These are phyloP conservation scores for Aegilops bicornis DNA, from an alignment of 176 grass and related monocot species.

Conservation along the genomic window DNA sequence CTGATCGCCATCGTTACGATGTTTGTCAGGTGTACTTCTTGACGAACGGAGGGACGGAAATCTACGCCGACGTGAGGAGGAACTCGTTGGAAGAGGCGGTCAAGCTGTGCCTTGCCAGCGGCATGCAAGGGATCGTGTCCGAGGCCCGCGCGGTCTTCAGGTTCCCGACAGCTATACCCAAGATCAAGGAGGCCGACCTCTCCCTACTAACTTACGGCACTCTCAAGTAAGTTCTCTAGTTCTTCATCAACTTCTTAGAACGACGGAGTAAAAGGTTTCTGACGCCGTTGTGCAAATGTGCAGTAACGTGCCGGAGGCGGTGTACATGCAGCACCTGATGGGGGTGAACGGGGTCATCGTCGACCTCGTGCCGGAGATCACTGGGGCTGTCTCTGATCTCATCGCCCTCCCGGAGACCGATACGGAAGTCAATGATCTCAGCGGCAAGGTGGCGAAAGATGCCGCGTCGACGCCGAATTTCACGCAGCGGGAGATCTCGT, in stretches of 20 bases:
- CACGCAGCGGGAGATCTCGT: constrained; percentile 70
- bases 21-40: constrained; percentile 79
- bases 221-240: constrained; percentile 55
- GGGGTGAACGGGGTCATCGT: constrained; percentile 86
- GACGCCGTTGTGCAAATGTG: not conserved
- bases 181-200: constrained; percentile 83
- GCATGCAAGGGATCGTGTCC: constrained; percentile 85
- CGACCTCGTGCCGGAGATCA: constrained; percentile 82
- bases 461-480: constrained; percentile 43
- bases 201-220: constrained; percentile 71
- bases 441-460: not conserved
- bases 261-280: not conserved
- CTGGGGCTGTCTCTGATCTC: constrained; percentile 55
- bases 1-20: not conserved
- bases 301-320: constrained; percentile 90
- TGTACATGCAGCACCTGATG: constrained; percentile 94
- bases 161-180: constrained; percentile 58
- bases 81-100: constrained; percentile 90
- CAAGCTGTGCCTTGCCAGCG: constrained; percentile 52
- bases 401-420: constrained; percentile 21
- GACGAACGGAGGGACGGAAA: constrained; percentile 63
- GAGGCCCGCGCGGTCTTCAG: constrained; percentile 73
- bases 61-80: constrained; percentile 59
- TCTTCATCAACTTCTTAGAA: not conserved
- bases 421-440: not conserved